phyloP scores from a whole-genome alignment of 2,329 filamentous ascomycete genomes.

The Hypoxylon sp. region DNA sequence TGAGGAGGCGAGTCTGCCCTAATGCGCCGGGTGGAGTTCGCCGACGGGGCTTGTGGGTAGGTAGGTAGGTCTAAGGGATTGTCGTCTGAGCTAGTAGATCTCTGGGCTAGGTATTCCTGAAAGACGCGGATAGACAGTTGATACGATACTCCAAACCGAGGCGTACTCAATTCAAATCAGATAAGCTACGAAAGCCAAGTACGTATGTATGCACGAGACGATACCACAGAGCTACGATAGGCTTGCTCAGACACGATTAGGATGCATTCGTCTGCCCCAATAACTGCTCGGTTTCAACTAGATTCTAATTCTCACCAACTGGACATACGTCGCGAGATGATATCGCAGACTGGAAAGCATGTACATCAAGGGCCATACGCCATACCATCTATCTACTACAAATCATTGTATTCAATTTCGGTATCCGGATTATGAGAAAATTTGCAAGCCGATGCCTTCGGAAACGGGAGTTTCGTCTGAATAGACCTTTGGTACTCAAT shows the following conservation, averaged over 20 bases:
- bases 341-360: not conserved
- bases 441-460: not conserved
- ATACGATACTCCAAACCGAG: not conserved
- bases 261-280: not conserved
- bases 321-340: not conserved
- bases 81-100: not conserved
- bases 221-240: not conserved
- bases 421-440: not conserved
- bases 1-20: slow-evolving; percentile 1
- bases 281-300: not conserved
- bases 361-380: not conserved
- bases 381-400: not conserved
- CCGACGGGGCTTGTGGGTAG: slow-evolving; percentile 2
- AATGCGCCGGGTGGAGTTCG: slow-evolving; percentile 1
- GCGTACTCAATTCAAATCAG: no score
- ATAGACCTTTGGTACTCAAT: not conserved
- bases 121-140: no score
- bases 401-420: not conserved
- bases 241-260: not conserved
- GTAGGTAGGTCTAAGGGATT: not conserved
- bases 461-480: not conserved
- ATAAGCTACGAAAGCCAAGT: not conserved
- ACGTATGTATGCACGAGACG: not conserved
- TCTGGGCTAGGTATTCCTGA: no score
- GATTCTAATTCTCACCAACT: not conserved